phyloP scores from a whole-genome alignment of 345 rosid species.

The Chamaenerion angustifolium region DNA sequence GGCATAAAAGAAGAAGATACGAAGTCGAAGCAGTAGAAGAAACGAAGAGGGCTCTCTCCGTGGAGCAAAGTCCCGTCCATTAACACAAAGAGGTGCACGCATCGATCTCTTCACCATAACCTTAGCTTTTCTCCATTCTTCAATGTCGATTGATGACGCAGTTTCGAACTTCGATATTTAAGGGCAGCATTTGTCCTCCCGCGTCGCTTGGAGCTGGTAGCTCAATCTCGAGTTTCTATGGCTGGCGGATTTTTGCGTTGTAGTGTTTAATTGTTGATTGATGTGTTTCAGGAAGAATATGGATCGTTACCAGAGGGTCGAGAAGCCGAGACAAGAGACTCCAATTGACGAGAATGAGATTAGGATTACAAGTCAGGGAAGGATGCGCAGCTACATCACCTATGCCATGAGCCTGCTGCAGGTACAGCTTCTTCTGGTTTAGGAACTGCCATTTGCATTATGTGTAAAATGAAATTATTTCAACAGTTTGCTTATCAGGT shows the following conservation, averaged over 20 bases:
- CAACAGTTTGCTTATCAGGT: background rate
- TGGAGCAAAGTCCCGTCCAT: background rate
- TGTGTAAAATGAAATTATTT: background rate
- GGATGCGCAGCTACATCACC: slow-evolving; percentile 19
- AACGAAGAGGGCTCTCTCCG: slow-evolving; percentile 8
- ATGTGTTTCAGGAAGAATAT: slow-evolving; percentile 8
- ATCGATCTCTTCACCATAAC: background rate
- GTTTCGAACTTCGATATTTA: no score
- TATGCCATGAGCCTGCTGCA: slow-evolving; percentile 18
- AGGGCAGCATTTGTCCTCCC: no score
- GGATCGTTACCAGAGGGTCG: slow-evolving; percentile 21
- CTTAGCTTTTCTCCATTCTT: no score
- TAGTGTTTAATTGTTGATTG: background rate
- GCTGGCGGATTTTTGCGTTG: background rate
- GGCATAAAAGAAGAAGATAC: slow-evolving; percentile 17
- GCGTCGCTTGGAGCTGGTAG: no score
- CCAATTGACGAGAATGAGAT: slow-evolving; percentile 19
- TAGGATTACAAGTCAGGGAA: slow-evolving; percentile 18
- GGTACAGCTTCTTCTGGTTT: background rate
- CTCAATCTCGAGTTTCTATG: background rate
- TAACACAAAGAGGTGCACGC: background rate
- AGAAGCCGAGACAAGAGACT: slow-evolving; percentile 17
- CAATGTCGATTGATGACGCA: no score
- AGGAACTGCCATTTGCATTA: background rate
- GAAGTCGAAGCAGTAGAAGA: slow-evolving; percentile 6